Percentiles rank a stretch among this genome's conserved stretches.
Conservation (phyloP, 768 basidiomycete genomes). For the Wakefieldia striispora region DNA sequence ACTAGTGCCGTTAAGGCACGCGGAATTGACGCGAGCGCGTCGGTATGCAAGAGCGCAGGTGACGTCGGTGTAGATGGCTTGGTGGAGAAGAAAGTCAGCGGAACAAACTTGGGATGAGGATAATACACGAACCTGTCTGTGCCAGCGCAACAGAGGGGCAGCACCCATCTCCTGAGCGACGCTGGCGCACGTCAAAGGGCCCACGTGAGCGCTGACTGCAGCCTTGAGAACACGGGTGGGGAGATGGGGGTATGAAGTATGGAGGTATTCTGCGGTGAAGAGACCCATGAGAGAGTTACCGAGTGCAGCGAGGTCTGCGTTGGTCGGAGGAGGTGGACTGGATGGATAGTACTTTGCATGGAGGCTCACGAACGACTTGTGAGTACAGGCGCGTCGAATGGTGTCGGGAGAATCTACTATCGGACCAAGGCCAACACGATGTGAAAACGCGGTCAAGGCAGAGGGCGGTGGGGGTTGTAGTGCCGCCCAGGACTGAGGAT, state of each 20-base stretch:
- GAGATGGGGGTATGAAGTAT: conserved; percentile 81
- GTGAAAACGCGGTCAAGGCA: conserved; percentile 71
- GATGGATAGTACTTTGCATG: conserved; percentile 57
- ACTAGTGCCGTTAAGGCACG: conserved; percentile 85
- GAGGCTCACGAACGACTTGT: conserved; percentile 61
- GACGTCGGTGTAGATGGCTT: conserved; percentile 50
- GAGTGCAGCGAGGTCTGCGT: conserved; percentile 69
- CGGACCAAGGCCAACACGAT: conserved; percentile 68
- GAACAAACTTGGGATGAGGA: not conserved
- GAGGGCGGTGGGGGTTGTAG: conserved; percentile 71
- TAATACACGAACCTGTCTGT: conserved; percentile 54
- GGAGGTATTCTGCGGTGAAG: conserved; percentile 82
- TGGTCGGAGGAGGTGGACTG: conserved; percentile 56
- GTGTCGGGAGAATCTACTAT: conserved; percentile 52
- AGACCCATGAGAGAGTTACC: conserved; percentile 91
- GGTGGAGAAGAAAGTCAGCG: conserved; percentile 2
- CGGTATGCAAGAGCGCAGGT: conserved; percentile 66
- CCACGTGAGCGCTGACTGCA: conserved; percentile 89
- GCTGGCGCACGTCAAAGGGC: conserved; percentile 75
- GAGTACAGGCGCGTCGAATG: conserved; percentile 76
- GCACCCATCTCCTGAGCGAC: conserved; percentile 88
- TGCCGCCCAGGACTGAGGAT: conserved; percentile 65
- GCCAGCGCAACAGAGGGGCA: conserved; percentile 75
- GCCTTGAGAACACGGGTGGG: conserved; percentile 91
- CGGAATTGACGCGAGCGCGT: conserved; percentile 86